Percentiles rank a stretch among this genome's conserved stretches.
These are phyloP conservation scores for Nicotiana attenuata DNA, from an alignment of 257 asterid species.

Conservation along the genomic window DNA sequence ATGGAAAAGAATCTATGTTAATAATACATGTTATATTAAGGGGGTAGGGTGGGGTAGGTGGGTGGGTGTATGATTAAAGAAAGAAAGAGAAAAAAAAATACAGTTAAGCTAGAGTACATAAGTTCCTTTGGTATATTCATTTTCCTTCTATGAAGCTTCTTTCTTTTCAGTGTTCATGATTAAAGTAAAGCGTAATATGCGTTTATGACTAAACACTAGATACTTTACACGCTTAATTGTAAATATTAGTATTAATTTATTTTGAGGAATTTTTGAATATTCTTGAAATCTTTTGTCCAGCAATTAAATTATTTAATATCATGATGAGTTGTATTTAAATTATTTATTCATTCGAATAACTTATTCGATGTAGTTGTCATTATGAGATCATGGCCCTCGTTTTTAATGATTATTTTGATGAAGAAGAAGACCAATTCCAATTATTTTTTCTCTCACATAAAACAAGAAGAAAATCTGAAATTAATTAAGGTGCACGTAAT, in stretches of 20 bases:
- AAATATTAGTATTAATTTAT: background rate
- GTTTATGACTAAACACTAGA: background rate
- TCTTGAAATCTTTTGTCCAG: background rate
- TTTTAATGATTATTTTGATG: background rate
- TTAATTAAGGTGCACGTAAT: too few species aligned
- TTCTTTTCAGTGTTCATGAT: background rate
- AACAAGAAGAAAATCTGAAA: too few species aligned
- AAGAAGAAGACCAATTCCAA: background rate
- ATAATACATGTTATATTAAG: background rate
- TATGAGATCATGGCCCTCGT: background rate
- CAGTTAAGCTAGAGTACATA: background rate
- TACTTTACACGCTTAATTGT: background rate
- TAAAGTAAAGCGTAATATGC: background rate
- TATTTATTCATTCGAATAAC: background rate
- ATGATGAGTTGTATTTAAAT: background rate
- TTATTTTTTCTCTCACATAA: background rate
- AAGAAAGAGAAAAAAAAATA: background rate
- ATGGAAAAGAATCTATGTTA: background rate
- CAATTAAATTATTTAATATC: background rate
- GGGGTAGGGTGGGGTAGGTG: background rate
- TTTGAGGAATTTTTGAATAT: background rate
- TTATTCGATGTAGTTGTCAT: background rate
- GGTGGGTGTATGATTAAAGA: background rate
- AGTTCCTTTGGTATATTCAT: slow-evolving; percentile 1
- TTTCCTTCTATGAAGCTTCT: background rate